Conservation (phyloP, 768 basidiomycete genomes). For the Amanita rubescens region DNA sequence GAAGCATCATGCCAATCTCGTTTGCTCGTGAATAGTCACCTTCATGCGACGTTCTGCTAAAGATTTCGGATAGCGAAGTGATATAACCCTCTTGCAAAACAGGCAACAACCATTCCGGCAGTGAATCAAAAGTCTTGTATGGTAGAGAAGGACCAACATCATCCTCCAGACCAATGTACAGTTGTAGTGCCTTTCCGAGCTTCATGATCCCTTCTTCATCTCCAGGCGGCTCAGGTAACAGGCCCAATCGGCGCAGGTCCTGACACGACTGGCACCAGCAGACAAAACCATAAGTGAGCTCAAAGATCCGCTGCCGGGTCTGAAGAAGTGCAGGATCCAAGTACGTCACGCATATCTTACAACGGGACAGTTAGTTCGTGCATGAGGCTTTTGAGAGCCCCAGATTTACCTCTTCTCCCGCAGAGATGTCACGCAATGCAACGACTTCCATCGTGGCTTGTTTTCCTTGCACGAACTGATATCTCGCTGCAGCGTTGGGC, state of each 20-base stretch:
- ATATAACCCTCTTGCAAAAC: conserved; percentile 56
- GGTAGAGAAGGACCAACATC: conserved; percentile 21
- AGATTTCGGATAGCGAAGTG: conserved; percentile 48
- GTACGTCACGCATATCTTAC: conserved; percentile 67
- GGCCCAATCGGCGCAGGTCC: conserved; percentile 30
- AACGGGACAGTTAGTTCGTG: conserved; percentile 1
- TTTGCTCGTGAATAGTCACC: conserved; percentile 47
- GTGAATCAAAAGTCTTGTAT: conserved; percentile 19
- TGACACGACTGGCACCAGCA: conserved; percentile 57
- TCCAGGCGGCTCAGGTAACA: conserved; percentile 32
- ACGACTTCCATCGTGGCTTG: conserved; percentile 55
- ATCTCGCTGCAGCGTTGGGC: conserved; percentile 65
- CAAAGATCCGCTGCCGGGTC: conserved; percentile 50
- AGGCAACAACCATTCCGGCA: conserved; percentile 34
- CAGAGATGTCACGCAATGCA: conserved; percentile 47
- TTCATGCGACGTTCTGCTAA: conserved; percentile 67
- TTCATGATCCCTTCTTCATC: conserved; percentile 22
- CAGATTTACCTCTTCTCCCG: conserved; percentile 55
- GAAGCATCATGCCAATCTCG: conserved; percentile 44
- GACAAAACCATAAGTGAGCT: conserved; percentile 58
- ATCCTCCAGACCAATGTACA: conserved; percentile 28
- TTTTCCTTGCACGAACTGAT: conserved; percentile 31
- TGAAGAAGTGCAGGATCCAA: conserved; percentile 69
- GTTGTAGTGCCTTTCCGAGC: conserved; percentile 26
- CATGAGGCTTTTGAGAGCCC: background rate